These are phyloP conservation scores for Priceomyces castillae DNA, from an alignment of 805 yeast species.

Conservation along the genomic window DNA sequence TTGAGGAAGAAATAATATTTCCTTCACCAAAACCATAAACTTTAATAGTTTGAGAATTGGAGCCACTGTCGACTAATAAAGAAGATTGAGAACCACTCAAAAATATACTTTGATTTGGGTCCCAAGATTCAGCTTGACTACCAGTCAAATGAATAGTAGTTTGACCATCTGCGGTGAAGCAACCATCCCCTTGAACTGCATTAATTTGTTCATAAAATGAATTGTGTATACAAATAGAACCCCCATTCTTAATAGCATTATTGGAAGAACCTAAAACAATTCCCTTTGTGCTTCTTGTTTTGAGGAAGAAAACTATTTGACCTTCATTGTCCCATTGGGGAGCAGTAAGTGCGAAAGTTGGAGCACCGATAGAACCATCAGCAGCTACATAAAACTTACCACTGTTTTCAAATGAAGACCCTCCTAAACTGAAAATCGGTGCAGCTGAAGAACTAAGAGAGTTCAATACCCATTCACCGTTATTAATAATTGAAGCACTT, in stretches of 20 bases:
- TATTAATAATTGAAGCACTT: not conserved
- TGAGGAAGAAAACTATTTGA: slow-evolving; percentile 19
- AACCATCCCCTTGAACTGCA: slow-evolving; percentile 23
- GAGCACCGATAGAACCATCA: slow-evolving; percentile 15
- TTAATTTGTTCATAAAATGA: slow-evolving; percentile 20
- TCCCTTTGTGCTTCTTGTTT: slow-evolving; percentile 16
- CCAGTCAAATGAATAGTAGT: slow-evolving; percentile 5
- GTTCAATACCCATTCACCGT: slow-evolving; percentile 13
- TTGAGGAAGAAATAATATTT: slow-evolving; percentile 15
- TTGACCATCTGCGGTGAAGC: slow-evolving; percentile 17
- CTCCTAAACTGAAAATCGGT: slow-evolving; percentile 17
- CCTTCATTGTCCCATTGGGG: slow-evolving; percentile 19
- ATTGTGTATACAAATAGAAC: slow-evolving; percentile 25
- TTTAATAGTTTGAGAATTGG: slow-evolving; percentile 14
- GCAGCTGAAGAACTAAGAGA: slow-evolving; percentile 15
- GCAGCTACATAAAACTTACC: slow-evolving; percentile 25
- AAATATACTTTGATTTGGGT: slow-evolving; percentile 14
- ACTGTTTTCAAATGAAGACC: slow-evolving; percentile 18
- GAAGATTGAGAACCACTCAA: slow-evolving; percentile 16
- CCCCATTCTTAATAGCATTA: slow-evolving; percentile 16
- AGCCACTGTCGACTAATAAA: slow-evolving; percentile 13
- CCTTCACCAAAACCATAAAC: slow-evolving; percentile 27
- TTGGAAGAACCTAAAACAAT: slow-evolving; percentile 17
- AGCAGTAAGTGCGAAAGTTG: slow-evolving; percentile 14
- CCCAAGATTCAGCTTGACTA: not conserved